Evolutionary conservation across 2,329 filamentous ascomycete species (phyloP), one percentile per base, ranked within the genome.

Genomic region (Blastomyces gilchristii): DNA sequence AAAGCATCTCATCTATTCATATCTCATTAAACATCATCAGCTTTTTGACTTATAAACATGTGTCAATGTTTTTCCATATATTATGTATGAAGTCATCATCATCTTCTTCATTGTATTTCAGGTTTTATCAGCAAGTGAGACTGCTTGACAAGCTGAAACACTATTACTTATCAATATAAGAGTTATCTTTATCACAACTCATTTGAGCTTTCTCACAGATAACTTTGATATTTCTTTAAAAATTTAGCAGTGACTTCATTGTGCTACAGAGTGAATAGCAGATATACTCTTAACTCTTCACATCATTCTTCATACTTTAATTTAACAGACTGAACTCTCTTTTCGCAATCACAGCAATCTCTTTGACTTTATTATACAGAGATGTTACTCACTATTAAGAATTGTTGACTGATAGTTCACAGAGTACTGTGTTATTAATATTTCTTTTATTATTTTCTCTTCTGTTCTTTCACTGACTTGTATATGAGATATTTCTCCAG

Each of bases 401-500:
- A 57, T 25, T 14, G 6, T 37, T 52, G 57, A 60, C 63, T 68
- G 56, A 68, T 50, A 63, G 54, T 12, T 16, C 14, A 62, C 62
- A 70, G 66, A 66, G 62, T 52, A 61, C 59, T 47, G 56, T 60
- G 28, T 67, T 60, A 47, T 58, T 70, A 34, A 64, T 63, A 37
- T 37, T 63, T 22, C 64, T 71, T 63, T 60, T 63, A 39, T 62
- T 70, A 39, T 59, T 65, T 65, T 69, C 66, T 16, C 11, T 71
- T 58, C 66, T 65, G 49, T 67, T 56, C 50, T 62, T 69, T 67
- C 65, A 66, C 47, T 62, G 62, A 43, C 63, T 53, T 61, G 67
- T 66, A 6, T 71, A 71, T 52, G 67, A 72, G 65, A 66, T 68
- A 58, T 71, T 71, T 62, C 68, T 71, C 25, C 65, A 65, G 63